Base-by-base conservation (phyloP, 176 grass and related monocot genomes). In the Tillandsia leiboldiana region DNA sequence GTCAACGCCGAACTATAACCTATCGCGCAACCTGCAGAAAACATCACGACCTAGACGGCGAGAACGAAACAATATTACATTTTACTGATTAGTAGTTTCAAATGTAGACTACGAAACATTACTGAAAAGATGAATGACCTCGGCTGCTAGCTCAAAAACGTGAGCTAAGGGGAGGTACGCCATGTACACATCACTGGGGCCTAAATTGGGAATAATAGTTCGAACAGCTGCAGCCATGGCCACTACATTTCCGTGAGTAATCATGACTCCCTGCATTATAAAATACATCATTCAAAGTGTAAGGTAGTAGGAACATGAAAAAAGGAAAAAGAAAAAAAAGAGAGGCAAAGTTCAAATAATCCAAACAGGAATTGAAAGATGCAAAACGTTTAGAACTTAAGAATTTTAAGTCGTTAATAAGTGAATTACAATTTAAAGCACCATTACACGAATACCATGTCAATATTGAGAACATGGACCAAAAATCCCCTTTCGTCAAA, bases 81-180 rank as follows among this genome's bases (percentile, higher is more conserved):
- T 13, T 59, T 65, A 7, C 13, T 26, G 53, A 64, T 54, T 26
- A 69, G 49, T 9, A 28, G 51, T 15, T 74, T 10, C 15, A 78
- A 71, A 65, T 26, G 66, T 12, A 65, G 67, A 58, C 61, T 70
- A 72, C 7, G 54, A 18, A 29, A 48, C 47, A 11, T 75, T 48
- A 78, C 63, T 56, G 17, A 27, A 66, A 69, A 74, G 61, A 67
- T 49, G 15, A 50, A 63, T 76, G 56, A 96, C 87, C 87, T 96
- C 91, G 28, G 84, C 87, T 49, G 74, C 85, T 52, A 96, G 71
- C 79, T 90, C 91, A 88, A 96, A 83, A 72, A 96, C 88, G 83
- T 96, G 91, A 78, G 91, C 91, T 73, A 96, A 72, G 14, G 91
- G 91, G 70, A 91, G 78, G 81, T 96, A 96, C 18, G 84, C 79